phyloP scores from a whole-genome alignment of 2,329 filamentous ascomycete genomes.

The Byssoonygena ceratinophila region DNA sequence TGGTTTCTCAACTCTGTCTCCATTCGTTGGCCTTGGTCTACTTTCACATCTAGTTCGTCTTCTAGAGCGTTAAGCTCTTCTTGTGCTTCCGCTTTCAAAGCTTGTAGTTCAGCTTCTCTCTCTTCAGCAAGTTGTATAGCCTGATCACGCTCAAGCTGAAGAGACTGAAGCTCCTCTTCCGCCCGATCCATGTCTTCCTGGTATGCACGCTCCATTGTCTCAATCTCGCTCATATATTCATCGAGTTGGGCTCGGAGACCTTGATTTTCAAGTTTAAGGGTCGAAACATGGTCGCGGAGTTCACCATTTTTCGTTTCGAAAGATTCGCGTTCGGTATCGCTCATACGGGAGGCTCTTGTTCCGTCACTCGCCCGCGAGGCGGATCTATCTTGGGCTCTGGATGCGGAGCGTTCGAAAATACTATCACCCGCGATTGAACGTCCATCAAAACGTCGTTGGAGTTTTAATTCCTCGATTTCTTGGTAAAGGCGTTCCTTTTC shows the following conservation, averaged over 20 bases:
- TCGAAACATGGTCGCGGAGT: constrained; percentile 74
- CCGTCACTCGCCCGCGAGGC: constrained; percentile 62
- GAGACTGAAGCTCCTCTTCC: constrained; percentile 64
- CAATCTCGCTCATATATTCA: constrained; percentile 67
- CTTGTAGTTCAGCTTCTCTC: constrained; percentile 43
- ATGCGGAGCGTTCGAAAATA: constrained; percentile 87
- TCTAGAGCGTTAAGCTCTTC: constrained; percentile 49
- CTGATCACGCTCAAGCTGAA: constrained; percentile 80
- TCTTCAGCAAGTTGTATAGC: constrained; percentile 63
- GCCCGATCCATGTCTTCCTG: constrained; percentile 72
- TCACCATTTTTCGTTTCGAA: constrained; percentile 74
- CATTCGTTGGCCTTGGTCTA: constrained; percentile 58
- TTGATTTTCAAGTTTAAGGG: constrained; percentile 79
- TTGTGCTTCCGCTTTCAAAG: constrained; percentile 48
- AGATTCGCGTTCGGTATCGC: constrained; percentile 71
- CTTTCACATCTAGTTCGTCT: constrained; percentile 60
- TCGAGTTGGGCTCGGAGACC: constrained; percentile 76
- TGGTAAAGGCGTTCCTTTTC: constrained; percentile 93
- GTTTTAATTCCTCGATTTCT: constrained; percentile 93
- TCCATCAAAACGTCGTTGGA: constrained; percentile 61
- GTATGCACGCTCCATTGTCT: constrained; percentile 58
- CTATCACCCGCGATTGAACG: constrained; percentile 65
- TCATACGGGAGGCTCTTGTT: constrained; percentile 54
- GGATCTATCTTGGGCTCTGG: constrained; percentile 64
- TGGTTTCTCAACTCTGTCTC: constrained; percentile 63